Conservation (phyloP, 305 asterid genomes). For the Solanum hybrid region DNA sequence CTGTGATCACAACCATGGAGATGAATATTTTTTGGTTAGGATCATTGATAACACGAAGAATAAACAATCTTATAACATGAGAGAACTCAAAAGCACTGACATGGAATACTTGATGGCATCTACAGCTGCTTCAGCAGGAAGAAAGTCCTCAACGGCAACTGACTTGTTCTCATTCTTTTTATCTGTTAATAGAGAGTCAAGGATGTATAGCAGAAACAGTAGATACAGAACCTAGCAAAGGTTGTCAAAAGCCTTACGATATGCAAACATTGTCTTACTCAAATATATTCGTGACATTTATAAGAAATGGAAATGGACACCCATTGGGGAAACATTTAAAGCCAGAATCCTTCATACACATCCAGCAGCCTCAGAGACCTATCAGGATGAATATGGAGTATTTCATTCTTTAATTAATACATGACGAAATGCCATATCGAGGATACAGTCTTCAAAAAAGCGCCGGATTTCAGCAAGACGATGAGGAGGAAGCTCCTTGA, state of each 20-base stretch:
- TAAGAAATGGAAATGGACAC: not conserved
- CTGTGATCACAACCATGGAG: slow-evolving; percentile 24
- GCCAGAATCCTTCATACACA: not conserved
- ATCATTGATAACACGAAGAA: not conserved
- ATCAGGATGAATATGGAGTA: not conserved
- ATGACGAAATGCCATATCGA: not conserved
- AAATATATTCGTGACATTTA: not conserved
- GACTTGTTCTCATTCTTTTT: slow-evolving; percentile 81
- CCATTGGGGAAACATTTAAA: not conserved
- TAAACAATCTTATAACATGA: not conserved
- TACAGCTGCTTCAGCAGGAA: slow-evolving; percentile 59
- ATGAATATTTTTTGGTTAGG: not conserved
- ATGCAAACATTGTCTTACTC: not conserved
- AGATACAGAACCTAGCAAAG: not conserved
- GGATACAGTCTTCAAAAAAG: slow-evolving; percentile 94
- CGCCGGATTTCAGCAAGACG: slow-evolving; percentile 95
- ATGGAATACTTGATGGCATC: slow-evolving; percentile 69
- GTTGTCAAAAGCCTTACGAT: not conserved
- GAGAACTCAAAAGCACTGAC: slow-evolving; percentile 22
- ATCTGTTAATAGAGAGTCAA: slow-evolving; percentile 39
- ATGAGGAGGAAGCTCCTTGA: slow-evolving; percentile 71
- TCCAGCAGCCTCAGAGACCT: not conserved
- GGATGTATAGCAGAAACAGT: slow-evolving; percentile 12
- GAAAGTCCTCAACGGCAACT: slow-evolving; percentile 75
- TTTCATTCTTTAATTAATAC: not conserved